A percentile compares a stretch with the other conserved stretches of the same genome.
These are phyloP conservation scores for Colletotrichum abscissum DNA, from an alignment of 2,329 filamentous ascomycete species.

Conservation along the genomic window DNA sequence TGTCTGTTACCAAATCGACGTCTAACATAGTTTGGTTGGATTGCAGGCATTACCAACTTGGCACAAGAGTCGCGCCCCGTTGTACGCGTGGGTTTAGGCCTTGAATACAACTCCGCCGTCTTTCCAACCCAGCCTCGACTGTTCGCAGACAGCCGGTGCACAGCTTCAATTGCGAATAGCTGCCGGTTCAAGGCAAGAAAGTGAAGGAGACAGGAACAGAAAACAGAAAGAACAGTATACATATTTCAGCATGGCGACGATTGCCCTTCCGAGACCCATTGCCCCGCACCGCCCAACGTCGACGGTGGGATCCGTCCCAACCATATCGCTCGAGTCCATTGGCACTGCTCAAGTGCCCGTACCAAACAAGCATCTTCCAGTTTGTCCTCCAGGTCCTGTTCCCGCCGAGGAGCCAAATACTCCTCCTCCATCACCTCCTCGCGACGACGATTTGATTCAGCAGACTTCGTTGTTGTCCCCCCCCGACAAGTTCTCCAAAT, in stretches of 20 bases:
- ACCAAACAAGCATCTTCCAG: slow-evolving; percentile 91
- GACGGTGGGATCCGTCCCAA: slow-evolving; percentile 45
- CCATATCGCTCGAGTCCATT: slow-evolving; percentile 50
- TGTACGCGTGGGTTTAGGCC: background rate
- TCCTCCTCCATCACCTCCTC: slow-evolving; percentile 67
- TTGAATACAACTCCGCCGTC: slow-evolving; percentile 2
- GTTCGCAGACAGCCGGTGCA: background rate
- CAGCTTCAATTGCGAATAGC: background rate
- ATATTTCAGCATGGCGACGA: slow-evolving; percentile 60
- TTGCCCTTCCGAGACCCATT: slow-evolving; percentile 63
- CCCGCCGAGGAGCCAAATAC: slow-evolving; percentile 66
- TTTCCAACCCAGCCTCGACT: background rate
- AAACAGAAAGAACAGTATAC: background rate
- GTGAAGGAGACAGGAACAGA: background rate
- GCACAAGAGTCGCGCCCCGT: background rate
- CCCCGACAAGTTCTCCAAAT: slow-evolving; percentile 69
- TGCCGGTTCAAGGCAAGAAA: background rate
- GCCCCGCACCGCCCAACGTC: slow-evolving; percentile 57
- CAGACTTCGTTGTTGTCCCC: slow-evolving; percentile 81
- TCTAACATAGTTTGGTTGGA: background rate
- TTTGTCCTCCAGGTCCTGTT: slow-evolving; percentile 84
- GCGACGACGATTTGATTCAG: slow-evolving; percentile 64
- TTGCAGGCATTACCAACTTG: background rate
- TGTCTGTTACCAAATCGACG: background rate
- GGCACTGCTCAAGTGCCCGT: slow-evolving; percentile 53